These are phyloP conservation scores for Beauveria scarabaeidicola DNA, from an alignment of 2,329 filamentous ascomycete species.

Conservation along the genomic window DNA sequence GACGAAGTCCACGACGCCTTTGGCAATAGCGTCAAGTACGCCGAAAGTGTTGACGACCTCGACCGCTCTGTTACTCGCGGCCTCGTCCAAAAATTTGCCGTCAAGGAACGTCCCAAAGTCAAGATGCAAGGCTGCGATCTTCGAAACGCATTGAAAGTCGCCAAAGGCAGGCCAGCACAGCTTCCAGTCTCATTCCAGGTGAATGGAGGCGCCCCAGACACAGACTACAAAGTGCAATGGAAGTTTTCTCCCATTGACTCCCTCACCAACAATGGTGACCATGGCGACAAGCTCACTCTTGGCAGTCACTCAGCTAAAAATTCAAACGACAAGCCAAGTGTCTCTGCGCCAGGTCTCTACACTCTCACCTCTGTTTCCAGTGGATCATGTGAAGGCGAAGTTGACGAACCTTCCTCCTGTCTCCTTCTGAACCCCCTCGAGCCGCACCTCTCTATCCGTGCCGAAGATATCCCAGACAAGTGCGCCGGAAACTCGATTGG, in stretches of 20 bases:
- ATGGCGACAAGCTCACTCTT: conserved; percentile 49
- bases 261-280: conserved; percentile 61
- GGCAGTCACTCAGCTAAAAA: conserved; percentile 55
- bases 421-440: conserved; percentile 84
- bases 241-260: conserved; percentile 69
- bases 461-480: conserved; percentile 84
- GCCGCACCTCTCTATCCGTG: conserved; percentile 64
- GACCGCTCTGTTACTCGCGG: conserved; percentile 54
- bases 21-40: conserved; percentile 77
- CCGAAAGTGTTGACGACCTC: conserved; percentile 55
- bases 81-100: conserved; percentile 68
- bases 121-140: conserved; percentile 68
- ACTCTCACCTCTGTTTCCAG: conserved; percentile 73
- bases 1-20: conserved; percentile 88
- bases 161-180: conserved; percentile 58
- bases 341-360: conserved; percentile 77
- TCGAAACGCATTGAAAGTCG: conserved; percentile 72
- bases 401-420: conserved; percentile 91
- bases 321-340: conserved; percentile 53
- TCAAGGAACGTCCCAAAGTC: conserved; percentile 76
- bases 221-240: conserved; percentile 67
- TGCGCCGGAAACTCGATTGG: conserved; percentile 92
- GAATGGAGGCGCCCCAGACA: conserved; percentile 49
- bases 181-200: conserved; percentile 66
- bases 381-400: conserved; percentile 75